Conservation (phyloP, 768 basidiomycete species). For the Hericium coralloides region DNA sequence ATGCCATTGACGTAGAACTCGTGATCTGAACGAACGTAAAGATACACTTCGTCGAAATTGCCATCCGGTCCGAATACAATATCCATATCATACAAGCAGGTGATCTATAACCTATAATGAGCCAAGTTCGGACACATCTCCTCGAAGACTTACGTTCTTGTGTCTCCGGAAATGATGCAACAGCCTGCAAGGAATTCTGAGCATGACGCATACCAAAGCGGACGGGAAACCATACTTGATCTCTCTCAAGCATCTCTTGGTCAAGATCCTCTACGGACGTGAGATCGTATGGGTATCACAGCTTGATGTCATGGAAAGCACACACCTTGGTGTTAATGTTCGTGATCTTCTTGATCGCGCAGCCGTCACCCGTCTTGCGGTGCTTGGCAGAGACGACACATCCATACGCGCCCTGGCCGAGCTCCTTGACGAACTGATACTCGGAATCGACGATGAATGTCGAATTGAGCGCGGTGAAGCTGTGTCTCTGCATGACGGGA, state of each 20-base stretch:
- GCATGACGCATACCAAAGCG: slow-evolving; percentile 8
- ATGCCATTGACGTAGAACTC: background rate
- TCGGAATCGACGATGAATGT: slow-evolving; percentile 82
- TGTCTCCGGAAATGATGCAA: slow-evolving; percentile 97
- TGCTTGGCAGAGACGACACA: slow-evolving; percentile 85
- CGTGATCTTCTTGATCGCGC: slow-evolving; percentile 95
- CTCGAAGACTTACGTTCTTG: slow-evolving; percentile 69
- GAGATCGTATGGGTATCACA: background rate
- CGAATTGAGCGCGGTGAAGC: slow-evolving; percentile 77
- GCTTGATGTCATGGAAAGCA: background rate
- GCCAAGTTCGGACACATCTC: background rate
- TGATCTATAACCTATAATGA: slow-evolving; percentile 50
- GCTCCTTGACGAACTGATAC: slow-evolving; percentile 93
- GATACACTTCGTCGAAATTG: slow-evolving; percentile 94
- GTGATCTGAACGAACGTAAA: slow-evolving; percentile 54
- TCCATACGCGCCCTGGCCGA: slow-evolving; percentile 93
- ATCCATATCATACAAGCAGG: slow-evolving; percentile 97
- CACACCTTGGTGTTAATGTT: slow-evolving; percentile 83
- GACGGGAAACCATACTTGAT: slow-evolving; percentile 53
- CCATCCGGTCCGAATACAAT: slow-evolving; percentile 88
- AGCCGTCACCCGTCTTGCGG: slow-evolving; percentile 75
- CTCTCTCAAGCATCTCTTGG: slow-evolving; percentile 93
- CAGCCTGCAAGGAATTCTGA: slow-evolving; percentile 39
- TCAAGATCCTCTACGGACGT: slow-evolving; percentile 69
- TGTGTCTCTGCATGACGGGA: slow-evolving; percentile 55